These are phyloP conservation scores for Ophiostoma ulmi DNA, from an alignment of 2,329 filamentous ascomycete species.

Conservation along the genomic window DNA sequence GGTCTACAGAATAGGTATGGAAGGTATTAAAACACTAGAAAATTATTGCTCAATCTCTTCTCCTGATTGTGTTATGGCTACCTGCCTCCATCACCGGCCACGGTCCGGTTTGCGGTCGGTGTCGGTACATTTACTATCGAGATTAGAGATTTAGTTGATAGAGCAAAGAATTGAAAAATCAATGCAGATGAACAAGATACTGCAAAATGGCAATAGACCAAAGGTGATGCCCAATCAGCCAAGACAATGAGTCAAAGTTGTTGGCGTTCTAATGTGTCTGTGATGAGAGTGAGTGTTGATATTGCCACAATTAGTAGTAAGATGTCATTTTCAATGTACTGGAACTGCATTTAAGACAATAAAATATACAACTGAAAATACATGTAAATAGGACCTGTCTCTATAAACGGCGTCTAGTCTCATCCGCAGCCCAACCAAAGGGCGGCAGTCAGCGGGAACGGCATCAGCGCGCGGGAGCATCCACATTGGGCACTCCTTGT, in stretches of 20 bases:
- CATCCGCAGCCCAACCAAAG: background rate
- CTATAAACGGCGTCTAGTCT: constrained; percentile 1
- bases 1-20: too few species aligned
- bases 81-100: background rate
- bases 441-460: background rate
- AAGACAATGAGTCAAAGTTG: too few species aligned
- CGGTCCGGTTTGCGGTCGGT: constrained; percentile 9
- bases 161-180: too few species aligned
- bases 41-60: background rate
- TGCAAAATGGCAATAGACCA: background rate
- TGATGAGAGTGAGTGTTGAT: too few species aligned
- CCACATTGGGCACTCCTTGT: constrained; percentile 7
- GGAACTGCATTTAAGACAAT: too few species aligned
- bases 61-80: background rate
- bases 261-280: too few species aligned
- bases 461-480: constrained; percentile 2
- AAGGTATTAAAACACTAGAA: too few species aligned
- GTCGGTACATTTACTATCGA: constrained; percentile 13
- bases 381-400: background rate
- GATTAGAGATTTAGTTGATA: background rate
- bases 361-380: too few species aligned
- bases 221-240: too few species aligned
- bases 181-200: background rate
- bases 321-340: too few species aligned
- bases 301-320: too few species aligned